Percentiles rank a stretch among this genome's conserved stretches.
Evolutionary conservation across 805 yeast species (phyloP).

Genomic region (Hanseniaspora nectarophila): DNA sequence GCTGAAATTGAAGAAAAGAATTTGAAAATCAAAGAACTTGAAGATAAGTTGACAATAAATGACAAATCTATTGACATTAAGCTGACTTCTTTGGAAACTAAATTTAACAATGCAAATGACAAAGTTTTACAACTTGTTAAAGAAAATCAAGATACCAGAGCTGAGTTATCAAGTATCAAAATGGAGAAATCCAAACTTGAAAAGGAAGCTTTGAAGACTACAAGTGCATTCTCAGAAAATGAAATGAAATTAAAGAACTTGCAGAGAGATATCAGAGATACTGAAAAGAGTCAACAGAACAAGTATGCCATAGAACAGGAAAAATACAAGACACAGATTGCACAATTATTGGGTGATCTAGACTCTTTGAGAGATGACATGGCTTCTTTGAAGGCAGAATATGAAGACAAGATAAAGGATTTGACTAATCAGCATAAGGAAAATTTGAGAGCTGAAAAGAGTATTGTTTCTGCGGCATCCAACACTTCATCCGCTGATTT

Average conservation of each 20-base stretch:
- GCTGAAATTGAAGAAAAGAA: slow-evolving; percentile 29
- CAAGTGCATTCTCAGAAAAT: background rate
- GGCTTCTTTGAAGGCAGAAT: slow-evolving; percentile 35
- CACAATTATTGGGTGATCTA: slow-evolving; percentile 23
- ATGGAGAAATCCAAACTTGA: slow-evolving; percentile 28
- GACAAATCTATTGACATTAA: slow-evolving; percentile 30
- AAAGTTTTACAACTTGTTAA: slow-evolving; percentile 31
- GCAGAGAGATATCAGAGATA: slow-evolving; percentile 29
- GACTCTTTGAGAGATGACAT: slow-evolving; percentile 23
- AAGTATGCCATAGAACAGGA: slow-evolving; percentile 17
- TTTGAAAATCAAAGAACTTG: slow-evolving; percentile 21
- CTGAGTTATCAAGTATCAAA: slow-evolving; percentile 31
- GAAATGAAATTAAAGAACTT: slow-evolving; percentile 24
- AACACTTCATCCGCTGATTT: slow-evolving; percentile 26
- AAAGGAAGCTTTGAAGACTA: background rate
- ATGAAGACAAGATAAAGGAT: background rate
- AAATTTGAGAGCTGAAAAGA: slow-evolving; percentile 31
- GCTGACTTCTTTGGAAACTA: slow-evolving; percentile 27
- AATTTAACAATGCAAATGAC: slow-evolving; percentile 28
- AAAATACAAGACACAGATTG: slow-evolving; percentile 24
- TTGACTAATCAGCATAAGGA: background rate
- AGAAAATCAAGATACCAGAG: slow-evolving; percentile 36
- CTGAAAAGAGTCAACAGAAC: slow-evolving; percentile 23
- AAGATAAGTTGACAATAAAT: slow-evolving; percentile 23
- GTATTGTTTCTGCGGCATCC: background rate